Conservation (phyloP, 2,329 filamentous ascomycete species). For the Dactylonectria macrodidyma region DNA sequence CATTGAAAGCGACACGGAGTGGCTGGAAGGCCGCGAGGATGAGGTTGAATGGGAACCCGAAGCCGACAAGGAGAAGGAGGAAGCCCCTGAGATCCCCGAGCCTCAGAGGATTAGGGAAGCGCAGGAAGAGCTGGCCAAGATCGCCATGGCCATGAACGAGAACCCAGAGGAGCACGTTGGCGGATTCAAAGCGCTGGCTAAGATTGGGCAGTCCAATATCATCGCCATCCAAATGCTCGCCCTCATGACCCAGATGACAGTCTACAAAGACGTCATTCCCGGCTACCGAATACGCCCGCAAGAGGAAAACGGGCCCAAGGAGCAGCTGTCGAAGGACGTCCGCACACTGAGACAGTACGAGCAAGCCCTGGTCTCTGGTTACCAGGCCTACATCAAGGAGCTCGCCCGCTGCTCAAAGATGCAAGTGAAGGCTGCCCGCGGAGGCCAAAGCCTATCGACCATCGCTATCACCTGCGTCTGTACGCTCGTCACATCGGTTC, state of each 20-base stretch:
- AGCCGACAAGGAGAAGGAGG: constrained; percentile 64
- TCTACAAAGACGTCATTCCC: constrained; percentile 97
- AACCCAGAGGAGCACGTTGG: constrained; percentile 92
- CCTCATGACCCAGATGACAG: constrained; percentile 86
- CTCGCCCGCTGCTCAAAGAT: constrained; percentile 78
- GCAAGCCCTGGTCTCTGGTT: constrained; percentile 86
- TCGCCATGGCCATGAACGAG: constrained; percentile 87
- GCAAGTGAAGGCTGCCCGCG: constrained; percentile 57
- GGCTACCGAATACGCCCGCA: constrained; percentile 94
- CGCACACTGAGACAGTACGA: constrained; percentile 87
- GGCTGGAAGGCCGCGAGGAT: constrained; percentile 74
- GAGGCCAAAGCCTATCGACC: constrained; percentile 71
- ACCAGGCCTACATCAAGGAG: constrained; percentile 86
- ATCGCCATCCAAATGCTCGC: constrained; percentile 87
- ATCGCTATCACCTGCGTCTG: constrained; percentile 91
- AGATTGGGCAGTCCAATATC: constrained; percentile 79
- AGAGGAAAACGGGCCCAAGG: constrained; percentile 79
- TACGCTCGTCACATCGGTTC: constrained; percentile 83
- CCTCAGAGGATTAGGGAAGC: constrained; percentile 87
- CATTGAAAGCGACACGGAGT: constrained; percentile 71
- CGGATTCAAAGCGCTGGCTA: constrained; percentile 82
- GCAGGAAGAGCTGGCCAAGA: constrained; percentile 91
- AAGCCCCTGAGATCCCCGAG: constrained; percentile 77
- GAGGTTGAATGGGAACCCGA: constrained; percentile 63
- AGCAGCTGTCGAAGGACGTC: constrained; percentile 94